Percentiles rank a stretch among this genome's conserved stretches.
These are phyloP conservation scores for Hysterium pulicare DNA, from an alignment of 2,329 filamentous ascomycete species.

Conservation along the genomic window DNA sequence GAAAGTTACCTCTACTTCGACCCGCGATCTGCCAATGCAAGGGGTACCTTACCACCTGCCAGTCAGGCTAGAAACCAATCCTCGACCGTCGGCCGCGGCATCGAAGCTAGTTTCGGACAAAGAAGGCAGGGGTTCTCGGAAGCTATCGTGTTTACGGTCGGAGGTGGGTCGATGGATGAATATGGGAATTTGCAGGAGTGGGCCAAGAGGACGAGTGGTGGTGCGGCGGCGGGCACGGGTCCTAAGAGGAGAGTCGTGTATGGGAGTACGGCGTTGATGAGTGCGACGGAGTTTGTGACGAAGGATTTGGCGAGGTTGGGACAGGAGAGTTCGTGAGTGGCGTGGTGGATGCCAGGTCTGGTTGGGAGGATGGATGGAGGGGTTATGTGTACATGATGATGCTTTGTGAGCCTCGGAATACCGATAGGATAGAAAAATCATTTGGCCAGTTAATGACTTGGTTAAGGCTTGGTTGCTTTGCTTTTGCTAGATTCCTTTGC, in stretches of 20 bases:
- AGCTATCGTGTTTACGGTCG: constrained; percentile 86
- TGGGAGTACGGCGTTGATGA: constrained; percentile 77
- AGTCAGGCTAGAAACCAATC: constrained; percentile 50
- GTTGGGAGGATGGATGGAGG: too few relatives aligned
- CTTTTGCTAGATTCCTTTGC: too few relatives aligned
- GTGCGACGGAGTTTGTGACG: constrained; percentile 58
- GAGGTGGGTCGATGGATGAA: constrained; percentile 97
- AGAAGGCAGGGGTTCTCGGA: constrained; percentile 84
- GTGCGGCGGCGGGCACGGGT: constrained; percentile 49
- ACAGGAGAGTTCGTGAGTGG: constrained; percentile 46
- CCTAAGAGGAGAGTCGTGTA: constrained; percentile 83
- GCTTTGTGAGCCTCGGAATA: too few relatives aligned
- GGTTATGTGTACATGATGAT: too few relatives aligned
- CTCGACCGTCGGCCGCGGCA: constrained; percentile 53
- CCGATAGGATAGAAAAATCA: too few relatives aligned
- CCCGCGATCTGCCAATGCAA: constrained; percentile 85
- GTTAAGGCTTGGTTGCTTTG: too few relatives aligned
- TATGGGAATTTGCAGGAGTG: constrained; percentile 97
- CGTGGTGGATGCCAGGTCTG: too few relatives aligned
- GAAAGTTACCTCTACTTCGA: constrained; percentile 98
- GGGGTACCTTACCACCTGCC: constrained; percentile 84
- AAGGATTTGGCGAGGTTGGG: constrained; percentile 57
- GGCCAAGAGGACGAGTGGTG: constrained; percentile 71
- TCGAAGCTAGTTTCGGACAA: constrained; percentile 84
- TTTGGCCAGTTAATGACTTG: too few relatives aligned